Percentiles rank a stretch among this genome's conserved stretches.
Evolutionary conservation across 1,284 basidiomycete genomes (phyloP).

Genomic region (Ganoderma resinaceum): DNA sequence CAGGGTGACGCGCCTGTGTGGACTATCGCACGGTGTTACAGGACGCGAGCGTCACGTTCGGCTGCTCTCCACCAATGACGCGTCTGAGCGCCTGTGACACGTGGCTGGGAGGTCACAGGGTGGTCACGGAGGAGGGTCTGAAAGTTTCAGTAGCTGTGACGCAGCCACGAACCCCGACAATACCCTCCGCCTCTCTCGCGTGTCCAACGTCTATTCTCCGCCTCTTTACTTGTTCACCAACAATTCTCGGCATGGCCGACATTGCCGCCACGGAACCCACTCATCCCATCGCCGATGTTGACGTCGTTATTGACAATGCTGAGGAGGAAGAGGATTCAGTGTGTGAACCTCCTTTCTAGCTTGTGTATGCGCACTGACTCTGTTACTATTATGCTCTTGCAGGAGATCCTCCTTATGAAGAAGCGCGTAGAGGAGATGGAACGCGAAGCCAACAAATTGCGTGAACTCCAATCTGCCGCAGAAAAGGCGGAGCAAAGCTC

Average conservation of each 20-base stretch:
- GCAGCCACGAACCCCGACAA: neutral
- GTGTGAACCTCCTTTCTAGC: slow-evolving; percentile 20
- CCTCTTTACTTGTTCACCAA: neutral
- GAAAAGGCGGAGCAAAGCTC: slow-evolving; percentile 57
- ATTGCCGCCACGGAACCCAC: slow-evolving; percentile 39
- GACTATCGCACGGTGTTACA: neutral
- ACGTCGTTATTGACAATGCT: slow-evolving; percentile 41
- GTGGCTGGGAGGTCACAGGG: neutral
- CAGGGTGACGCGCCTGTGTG: neutral
- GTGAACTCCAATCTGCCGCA: slow-evolving; percentile 91
- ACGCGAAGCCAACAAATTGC: slow-evolving; percentile 85
- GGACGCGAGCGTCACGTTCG: neutral
- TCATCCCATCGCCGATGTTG: slow-evolving; percentile 37
- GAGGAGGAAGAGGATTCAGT: slow-evolving; percentile 50
- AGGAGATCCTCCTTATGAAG: slow-evolving; percentile 91
- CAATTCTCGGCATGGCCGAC: slow-evolving; percentile 40
- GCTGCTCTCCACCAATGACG: neutral
- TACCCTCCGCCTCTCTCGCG: neutral
- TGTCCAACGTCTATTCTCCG: neutral
- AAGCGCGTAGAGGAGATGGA: slow-evolving; percentile 94
- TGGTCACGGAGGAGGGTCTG: neutral
- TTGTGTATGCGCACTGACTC: neutral
- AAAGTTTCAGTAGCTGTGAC: neutral
- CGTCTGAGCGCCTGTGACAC: neutral
- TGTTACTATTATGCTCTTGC: neutral